Evolutionary conservation across 768 basidiomycete species (phyloP).

Genomic region (Dioszegia crocea): DNA sequence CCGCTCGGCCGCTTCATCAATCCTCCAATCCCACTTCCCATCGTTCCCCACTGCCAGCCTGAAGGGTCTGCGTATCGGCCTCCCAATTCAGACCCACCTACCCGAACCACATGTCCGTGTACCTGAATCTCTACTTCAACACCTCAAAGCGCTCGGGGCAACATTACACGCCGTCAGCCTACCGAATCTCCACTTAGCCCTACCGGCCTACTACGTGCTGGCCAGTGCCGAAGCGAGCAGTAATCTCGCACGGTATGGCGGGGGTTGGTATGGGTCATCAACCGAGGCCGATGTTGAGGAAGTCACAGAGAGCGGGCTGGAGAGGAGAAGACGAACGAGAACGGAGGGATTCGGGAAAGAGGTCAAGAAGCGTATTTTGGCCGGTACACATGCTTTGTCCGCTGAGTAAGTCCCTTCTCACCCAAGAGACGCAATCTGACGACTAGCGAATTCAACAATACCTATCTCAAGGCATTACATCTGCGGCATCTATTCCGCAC

Average conservation of each 20-base stretch:
- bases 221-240: conserved; percentile 91
- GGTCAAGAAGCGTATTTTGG: conserved; percentile 76
- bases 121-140: conserved; percentile 45
- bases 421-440: neutral
- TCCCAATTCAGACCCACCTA: conserved; percentile 60
- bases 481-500: conserved; percentile 66
- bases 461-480: conserved; percentile 86
- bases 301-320: conserved; percentile 54
- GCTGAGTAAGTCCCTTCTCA: conserved; percentile 66
- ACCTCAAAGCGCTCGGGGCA: conserved; percentile 60
- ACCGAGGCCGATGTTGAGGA: conserved; percentile 44
- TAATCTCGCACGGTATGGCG: conserved; percentile 84
- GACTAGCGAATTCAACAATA: conserved; percentile 88
- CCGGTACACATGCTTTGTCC: conserved; percentile 86
- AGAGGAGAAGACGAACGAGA: conserved; percentile 47
- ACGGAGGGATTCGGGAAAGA: conserved; percentile 73
- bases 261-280: conserved; percentile 66
- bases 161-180: conserved; percentile 68
- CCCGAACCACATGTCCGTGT: conserved; percentile 11
- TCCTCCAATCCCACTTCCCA: conserved; percentile 2
- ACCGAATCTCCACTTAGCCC: conserved; percentile 64
- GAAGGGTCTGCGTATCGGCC: conserved; percentile 63
- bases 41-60: conserved; percentile 35
- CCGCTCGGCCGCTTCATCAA: conserved; percentile 30
- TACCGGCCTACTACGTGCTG: conserved; percentile 94